Percentiles rank a stretch among this genome's conserved stretches.
Conservation (phyloP, 1,139 yeast species). For the Sugiyamaella sp. region DNA sequence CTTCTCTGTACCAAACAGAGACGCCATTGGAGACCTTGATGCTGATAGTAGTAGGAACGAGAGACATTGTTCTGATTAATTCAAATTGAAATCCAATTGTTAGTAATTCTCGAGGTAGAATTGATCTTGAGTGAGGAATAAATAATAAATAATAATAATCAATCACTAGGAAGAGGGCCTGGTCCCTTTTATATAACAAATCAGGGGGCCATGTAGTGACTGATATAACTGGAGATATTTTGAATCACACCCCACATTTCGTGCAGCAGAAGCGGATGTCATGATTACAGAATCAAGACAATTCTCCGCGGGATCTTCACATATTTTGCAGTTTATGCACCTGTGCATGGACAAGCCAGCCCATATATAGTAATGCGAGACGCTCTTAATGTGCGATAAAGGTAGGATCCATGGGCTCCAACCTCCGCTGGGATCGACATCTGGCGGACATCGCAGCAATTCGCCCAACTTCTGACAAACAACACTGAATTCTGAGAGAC, state of each 20-base stretch:
- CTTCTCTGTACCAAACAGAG: constrained; percentile 46
- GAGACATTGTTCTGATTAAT: constrained; percentile 6
- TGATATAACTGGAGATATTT: no score
- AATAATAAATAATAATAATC: no score
- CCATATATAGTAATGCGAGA: neutral
- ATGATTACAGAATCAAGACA: no score
- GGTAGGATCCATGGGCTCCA: neutral
- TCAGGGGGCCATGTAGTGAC: no score
- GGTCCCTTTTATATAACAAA: no score
- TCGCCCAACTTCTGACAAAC: no score
- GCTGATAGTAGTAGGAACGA: constrained; percentile 15
- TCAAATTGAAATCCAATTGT: neutral
- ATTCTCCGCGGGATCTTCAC: no score
- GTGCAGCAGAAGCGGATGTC: no score
- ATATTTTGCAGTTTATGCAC: neutral
- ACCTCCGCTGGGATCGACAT: constrained; percentile 4
- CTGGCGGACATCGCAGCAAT: no score
- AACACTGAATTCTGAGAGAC: no score
- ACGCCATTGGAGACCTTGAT: constrained; percentile 23
- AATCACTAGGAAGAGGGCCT: no score
- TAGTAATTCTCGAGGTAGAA: neutral
- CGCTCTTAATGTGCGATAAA: neutral
- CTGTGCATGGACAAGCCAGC: neutral
- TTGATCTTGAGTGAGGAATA: neutral
- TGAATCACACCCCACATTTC: no score